Percentiles rank a stretch among this genome's conserved stretches.
Conservation (phyloP, 1,284 basidiomycete genomes). For the Puccinia coronata region DNA sequence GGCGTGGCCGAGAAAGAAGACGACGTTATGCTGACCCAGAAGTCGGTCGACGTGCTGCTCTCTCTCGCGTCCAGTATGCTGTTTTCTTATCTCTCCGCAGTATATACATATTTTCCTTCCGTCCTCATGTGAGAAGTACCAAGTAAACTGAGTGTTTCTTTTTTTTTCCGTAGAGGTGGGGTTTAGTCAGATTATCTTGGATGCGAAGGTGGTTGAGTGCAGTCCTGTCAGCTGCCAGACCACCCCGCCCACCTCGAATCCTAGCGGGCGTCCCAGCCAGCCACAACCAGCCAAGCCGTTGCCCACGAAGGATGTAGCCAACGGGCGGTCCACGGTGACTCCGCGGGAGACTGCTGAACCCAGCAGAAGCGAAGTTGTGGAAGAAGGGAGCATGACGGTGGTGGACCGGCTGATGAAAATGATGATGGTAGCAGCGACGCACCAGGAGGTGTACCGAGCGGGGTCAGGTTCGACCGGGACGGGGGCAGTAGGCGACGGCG, state of each 20-base stretch:
- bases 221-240: background rate
- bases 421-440: background rate
- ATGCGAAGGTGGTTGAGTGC: background rate
- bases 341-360: background rate
- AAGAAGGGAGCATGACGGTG: background rate
- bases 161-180: background rate
- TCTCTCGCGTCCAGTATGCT: slow-evolving; percentile 19
- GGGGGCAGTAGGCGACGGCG: background rate
- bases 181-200: slow-evolving; percentile 28
- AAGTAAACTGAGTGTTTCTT: background rate
- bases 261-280: background rate
- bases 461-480: background rate
- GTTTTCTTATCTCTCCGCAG: background rate
- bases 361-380: background rate
- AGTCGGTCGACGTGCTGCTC: slow-evolving; percentile 10
- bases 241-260: background rate
- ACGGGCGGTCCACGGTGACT: background rate
- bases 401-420: background rate
- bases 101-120: background rate
- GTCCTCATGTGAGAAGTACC: too few relatives aligned
- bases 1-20: background rate
- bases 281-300: background rate
- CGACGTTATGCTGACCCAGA: background rate
- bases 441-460: background rate
- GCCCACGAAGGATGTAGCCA: background rate